Evolutionary conservation across 2,329 filamentous ascomycete genomes (phyloP), one percentile per base, ranked within the genome.

Genomic region (Aureobasidium sp.): DNA sequence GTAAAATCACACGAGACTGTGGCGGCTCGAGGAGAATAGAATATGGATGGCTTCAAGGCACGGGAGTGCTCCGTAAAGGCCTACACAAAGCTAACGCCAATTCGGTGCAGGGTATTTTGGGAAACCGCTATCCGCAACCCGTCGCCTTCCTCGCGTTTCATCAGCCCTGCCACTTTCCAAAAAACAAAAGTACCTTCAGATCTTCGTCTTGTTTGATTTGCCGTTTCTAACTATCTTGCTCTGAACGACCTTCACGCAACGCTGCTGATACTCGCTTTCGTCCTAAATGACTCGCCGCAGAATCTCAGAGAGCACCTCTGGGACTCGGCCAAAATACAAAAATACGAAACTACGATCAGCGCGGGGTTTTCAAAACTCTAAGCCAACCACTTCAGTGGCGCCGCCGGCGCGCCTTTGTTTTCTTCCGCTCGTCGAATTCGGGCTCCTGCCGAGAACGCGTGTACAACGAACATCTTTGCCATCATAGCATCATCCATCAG

Each of bases 1-100:
- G 29, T 36, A 58, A 58, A 58, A 25, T 57, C 29, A 45, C 53
- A 45, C 50, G 16, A 39, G 39, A n/a, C 39, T 55, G 53, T 57
- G 53, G 53, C 53, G 53, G 53, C 27, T 30, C 42, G 29, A 42
- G 37, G 52, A 32, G 25, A 32, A 32, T 42, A 29, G 36, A 32
- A 30, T 37, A 44, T 54, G 52, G 37, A 52, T 53, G 25, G 16
- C 21, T 10, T 36, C 30, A 11, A 34, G 47, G 16, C 9, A 50
- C 15, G 45, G 21, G 47, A n/a, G 3, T 15, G 13, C 6, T 9
- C 29, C 47, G 21, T 21, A 21, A 21, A 21, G 21, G 21, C 21
- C 21, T 21, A 21, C n/a, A 47, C 44, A 50, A 50, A 50, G 47
- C 47, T 36, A 50, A 36, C 30, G 47, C 47, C 47, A 50, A 34